A percentile compares a stretch with the other conserved stretches of the same genome.
phyloP scores from a whole-genome alignment of 208 protist genomes.

The Leishmania tropica region DNA sequence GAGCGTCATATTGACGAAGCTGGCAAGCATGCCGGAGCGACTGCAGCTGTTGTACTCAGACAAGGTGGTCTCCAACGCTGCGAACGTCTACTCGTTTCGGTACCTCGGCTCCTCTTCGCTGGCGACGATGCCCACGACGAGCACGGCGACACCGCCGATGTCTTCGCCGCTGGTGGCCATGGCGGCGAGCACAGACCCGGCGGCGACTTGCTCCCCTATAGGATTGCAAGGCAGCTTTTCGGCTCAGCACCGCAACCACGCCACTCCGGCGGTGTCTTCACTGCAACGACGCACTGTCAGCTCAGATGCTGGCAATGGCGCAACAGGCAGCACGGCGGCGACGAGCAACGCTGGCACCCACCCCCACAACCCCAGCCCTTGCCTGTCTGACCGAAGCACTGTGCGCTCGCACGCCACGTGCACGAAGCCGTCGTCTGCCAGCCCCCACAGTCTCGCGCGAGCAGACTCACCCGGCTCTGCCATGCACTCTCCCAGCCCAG shows the following conservation, averaged over 20 bases:
- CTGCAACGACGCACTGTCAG: neutral
- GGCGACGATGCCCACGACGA: constrained; percentile 43
- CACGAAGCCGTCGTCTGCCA: constrained; percentile 3
- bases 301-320: neutral
- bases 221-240: constrained; percentile 1
- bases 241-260: constrained; percentile 1
- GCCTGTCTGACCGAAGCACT: constrained; percentile 12
- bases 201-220: neutral
- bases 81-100: constrained; percentile 88
- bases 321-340: neutral
- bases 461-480: constrained; percentile 4
- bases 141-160: constrained; percentile 36
- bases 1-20: constrained; percentile 64
- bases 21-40: constrained; percentile 54
- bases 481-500: neutral
- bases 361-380: constrained; percentile 15
- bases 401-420: neutral
- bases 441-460: neutral
- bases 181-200: constrained; percentile 11
- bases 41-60: constrained; percentile 73
- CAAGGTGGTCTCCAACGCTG: constrained; percentile 62
- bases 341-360: constrained; percentile 28
- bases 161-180: constrained; percentile 25
- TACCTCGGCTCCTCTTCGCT: constrained; percentile 67
- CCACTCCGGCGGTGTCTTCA: neutral